phyloP scores from a whole-genome alignment of 2,329 filamentous ascomycete species.

The Zymoseptoria brevis region DNA sequence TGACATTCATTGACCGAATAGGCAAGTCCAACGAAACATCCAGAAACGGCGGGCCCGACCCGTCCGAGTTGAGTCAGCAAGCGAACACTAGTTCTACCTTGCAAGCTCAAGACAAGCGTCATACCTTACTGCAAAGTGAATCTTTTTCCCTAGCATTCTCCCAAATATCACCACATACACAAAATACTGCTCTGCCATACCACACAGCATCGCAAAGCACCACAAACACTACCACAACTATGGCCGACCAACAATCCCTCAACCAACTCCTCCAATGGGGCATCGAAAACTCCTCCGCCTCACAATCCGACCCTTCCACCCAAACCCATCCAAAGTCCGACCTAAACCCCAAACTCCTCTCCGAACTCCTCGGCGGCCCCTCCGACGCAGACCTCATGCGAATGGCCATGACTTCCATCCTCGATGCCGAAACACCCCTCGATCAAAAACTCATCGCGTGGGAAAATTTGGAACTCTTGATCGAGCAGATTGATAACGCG shows the following conservation, averaged over 20 bases:
- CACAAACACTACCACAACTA: constrained; percentile 4
- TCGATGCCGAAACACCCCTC: constrained; percentile 53
- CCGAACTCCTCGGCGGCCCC: constrained; percentile 70
- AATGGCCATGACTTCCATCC: constrained; percentile 69
- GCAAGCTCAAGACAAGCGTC: neutral
- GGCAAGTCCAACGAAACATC: neutral
- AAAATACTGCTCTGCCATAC: no score
- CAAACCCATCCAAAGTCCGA: constrained; percentile 31
- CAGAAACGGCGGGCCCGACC: neutral
- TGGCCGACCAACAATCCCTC: constrained; percentile 36
- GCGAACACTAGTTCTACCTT: no score
- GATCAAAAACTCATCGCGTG: constrained; percentile 76
- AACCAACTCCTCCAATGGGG: constrained; percentile 77
- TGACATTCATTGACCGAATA: neutral
- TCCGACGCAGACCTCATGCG: constrained; percentile 91
- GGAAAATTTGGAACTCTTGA: constrained; percentile 89
- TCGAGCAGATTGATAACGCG: constrained; percentile 91
- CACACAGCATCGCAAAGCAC: no score
- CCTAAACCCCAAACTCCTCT: constrained; percentile 63
- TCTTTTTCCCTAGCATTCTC: neutral
- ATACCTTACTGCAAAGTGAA: neutral
- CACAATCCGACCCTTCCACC: constrained; percentile 28
- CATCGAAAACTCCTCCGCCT: constrained; percentile 52
- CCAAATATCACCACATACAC: no score
- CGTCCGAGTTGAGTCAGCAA: neutral